phyloP scores from a whole-genome alignment of 139 green algal species.

The Spirogloea muscicola region DNA sequence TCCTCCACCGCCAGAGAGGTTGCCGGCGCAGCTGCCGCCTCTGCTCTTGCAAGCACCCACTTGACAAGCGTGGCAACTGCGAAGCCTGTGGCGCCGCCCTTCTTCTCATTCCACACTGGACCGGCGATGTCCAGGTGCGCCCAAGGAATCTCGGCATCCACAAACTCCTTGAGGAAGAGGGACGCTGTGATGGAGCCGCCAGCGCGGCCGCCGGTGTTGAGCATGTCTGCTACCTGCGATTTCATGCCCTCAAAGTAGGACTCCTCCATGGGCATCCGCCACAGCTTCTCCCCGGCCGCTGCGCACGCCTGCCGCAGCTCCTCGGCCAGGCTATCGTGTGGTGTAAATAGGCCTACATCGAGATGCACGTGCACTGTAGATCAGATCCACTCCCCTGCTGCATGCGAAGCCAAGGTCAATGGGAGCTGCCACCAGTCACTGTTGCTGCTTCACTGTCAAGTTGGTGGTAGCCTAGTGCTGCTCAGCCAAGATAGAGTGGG shows the following conservation, averaged over 20 bases:
- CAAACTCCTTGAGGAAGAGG: constrained; percentile 79
- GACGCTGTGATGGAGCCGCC: constrained; percentile 87
- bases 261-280: constrained; percentile 91
- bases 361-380: neutral
- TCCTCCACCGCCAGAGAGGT: no score
- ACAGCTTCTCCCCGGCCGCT: constrained; percentile 76
- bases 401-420: no score
- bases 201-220: constrained; percentile 70
- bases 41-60: no score
- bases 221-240: constrained; percentile 78
- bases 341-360: constrained; percentile 65
- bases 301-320: constrained; percentile 27
- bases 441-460: no score
- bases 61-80: constrained; percentile 73
- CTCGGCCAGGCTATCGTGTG: constrained; percentile 58
- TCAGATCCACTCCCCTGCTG: no score
- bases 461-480: no score
- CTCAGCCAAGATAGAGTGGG: neutral
- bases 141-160: constrained; percentile 71
- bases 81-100: constrained; percentile 80
- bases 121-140: constrained; percentile 91
- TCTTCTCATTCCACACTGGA: constrained; percentile 81
- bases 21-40: no score
- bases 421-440: no score
- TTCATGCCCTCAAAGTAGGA: constrained; percentile 76